phyloP scores from a whole-genome alignment of 1,284 basidiomycete species.

The Agaricales sp. region DNA sequence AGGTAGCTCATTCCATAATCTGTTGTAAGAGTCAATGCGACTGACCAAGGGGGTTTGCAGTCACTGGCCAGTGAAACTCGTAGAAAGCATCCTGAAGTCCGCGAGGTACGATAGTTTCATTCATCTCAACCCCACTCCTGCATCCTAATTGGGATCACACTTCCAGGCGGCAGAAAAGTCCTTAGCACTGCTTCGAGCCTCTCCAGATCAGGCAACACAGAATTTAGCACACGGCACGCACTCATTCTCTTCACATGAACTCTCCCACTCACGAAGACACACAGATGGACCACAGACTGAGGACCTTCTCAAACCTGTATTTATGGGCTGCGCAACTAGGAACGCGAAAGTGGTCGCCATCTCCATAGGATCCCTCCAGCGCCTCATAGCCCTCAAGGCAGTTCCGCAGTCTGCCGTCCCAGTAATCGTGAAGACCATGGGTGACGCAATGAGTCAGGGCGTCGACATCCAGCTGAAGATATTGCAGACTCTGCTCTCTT shows the following conservation, averaged over 20 bases:
- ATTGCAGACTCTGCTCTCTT: conserved; percentile 80
- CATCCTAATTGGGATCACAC: conserved; percentile 3
- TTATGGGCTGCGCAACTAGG: conserved; percentile 90
- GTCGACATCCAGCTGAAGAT: conserved; percentile 93
- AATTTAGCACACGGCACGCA: conserved; percentile 51
- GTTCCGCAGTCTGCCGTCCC: conserved; percentile 76
- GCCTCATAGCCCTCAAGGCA: conserved; percentile 80
- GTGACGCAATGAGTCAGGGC: conserved; percentile 81
- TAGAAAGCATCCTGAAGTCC: conserved; percentile 74
- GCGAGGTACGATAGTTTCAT: conserved; percentile 49
- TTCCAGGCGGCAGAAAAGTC: conserved; percentile 77
- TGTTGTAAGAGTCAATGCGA: conserved; percentile 1
- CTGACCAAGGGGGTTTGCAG: conserved; percentile 24
- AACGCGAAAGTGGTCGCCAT: conserved; percentile 92
- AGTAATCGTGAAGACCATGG: conserved; percentile 73
- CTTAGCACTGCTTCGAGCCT: conserved; percentile 64
- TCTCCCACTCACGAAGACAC: conserved; percentile 6
- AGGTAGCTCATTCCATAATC: conserved; percentile 18
- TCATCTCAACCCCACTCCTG: background rate
- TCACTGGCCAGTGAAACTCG: conserved; percentile 74
- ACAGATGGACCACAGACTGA: conserved; percentile 74
- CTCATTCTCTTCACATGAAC: conserved; percentile 1
- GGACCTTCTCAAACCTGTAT: conserved; percentile 79
- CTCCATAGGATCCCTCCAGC: conserved; percentile 84
- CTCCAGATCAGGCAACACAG: conserved; percentile 58